Percentiles rank a stretch among this genome's conserved stretches.
These are phyloP conservation scores for Kazachstania taianensis DNA, from an alignment of 805 yeast genomes.

Conservation along the genomic window DNA sequence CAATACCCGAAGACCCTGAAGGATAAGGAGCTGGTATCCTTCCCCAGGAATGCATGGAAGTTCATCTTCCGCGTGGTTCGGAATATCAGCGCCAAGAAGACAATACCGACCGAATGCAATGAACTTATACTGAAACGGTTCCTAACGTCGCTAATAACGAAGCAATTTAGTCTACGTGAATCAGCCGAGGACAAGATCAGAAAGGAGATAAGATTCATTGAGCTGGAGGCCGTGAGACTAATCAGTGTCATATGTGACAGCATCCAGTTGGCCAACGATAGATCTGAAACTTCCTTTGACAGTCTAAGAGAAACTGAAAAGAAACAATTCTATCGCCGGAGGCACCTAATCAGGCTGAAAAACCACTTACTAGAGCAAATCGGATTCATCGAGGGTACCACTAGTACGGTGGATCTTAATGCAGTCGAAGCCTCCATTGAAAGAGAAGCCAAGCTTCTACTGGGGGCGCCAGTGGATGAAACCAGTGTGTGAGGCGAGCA, in stretches of 20 bases:
- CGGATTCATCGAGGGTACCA: constrained; percentile 11
- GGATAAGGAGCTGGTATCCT: constrained; percentile 5
- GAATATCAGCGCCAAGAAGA: constrained; percentile 9
- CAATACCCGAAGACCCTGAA: constrained; percentile 6
- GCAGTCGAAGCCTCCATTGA: no score
- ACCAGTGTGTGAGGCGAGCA: no score
- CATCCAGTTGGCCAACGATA: constrained; percentile 7
- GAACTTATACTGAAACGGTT: constrained; percentile 14
- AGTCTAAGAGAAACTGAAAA: constrained; percentile 3
- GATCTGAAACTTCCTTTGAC: constrained; percentile 1
- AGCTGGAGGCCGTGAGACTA: constrained; percentile 20
- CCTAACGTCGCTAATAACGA: constrained; percentile 11
- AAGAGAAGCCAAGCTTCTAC: no score
- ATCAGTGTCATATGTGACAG: constrained; percentile 11
- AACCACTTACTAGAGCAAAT: constrained; percentile 13
- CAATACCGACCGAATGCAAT: constrained; percentile 4
- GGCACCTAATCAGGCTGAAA: constrained; percentile 20
- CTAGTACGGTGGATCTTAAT: no score
- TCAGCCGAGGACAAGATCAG: neutral
- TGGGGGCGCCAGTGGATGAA: no score
- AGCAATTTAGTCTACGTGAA: constrained; percentile 3
- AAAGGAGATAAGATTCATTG: constrained; percentile 12
- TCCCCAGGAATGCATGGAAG: constrained; percentile 20
- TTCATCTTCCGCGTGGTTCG: constrained; percentile 16
- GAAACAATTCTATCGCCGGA: constrained; percentile 15